These are phyloP conservation scores for Medicago arabica DNA, from an alignment of 306 rosid genomes.

Conservation along the genomic window DNA sequence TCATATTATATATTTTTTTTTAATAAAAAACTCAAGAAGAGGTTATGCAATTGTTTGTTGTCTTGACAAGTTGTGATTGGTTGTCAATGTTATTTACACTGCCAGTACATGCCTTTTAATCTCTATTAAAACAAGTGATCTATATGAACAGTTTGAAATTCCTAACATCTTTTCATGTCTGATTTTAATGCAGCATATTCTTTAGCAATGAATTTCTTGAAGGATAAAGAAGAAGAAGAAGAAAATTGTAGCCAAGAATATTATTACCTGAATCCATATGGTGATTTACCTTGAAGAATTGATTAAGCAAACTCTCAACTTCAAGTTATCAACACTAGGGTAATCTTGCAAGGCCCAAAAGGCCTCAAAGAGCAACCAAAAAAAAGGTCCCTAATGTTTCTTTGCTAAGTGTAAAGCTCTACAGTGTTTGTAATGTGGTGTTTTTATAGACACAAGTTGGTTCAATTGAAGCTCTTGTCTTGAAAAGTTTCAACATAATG, in stretches of 20 bases:
- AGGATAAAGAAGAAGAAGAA: background rate
- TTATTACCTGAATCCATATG: constrained; percentile 49
- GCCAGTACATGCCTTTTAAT: no score
- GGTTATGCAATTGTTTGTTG: no score
- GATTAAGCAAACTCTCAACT: constrained; percentile 18
- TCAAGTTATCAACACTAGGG: background rate
- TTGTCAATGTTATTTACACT: no score
- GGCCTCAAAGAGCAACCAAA: constrained; percentile 34
- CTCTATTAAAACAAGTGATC: no score
- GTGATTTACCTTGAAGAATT: constrained; percentile 7
- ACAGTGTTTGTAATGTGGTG: constrained; percentile 11
- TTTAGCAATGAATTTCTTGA: background rate
- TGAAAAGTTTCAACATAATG: constrained; percentile 13
- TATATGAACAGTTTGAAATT: no score
- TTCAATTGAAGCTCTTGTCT: constrained; percentile 7
- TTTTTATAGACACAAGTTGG: constrained; percentile 36
- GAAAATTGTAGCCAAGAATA: background rate
- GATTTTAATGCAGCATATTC: constrained; percentile 1
- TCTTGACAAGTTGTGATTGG: no score
- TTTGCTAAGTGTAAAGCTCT: constrained; percentile 38
- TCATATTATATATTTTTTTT: no score
- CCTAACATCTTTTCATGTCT: background rate
- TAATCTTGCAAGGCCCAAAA: constrained; percentile 20
- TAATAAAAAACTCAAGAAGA: no score
- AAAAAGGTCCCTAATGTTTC: constrained; percentile 8